phyloP scores from a whole-genome alignment of 2,329 filamentous ascomycete genomes.

The Beauveria rudraprayagi region DNA sequence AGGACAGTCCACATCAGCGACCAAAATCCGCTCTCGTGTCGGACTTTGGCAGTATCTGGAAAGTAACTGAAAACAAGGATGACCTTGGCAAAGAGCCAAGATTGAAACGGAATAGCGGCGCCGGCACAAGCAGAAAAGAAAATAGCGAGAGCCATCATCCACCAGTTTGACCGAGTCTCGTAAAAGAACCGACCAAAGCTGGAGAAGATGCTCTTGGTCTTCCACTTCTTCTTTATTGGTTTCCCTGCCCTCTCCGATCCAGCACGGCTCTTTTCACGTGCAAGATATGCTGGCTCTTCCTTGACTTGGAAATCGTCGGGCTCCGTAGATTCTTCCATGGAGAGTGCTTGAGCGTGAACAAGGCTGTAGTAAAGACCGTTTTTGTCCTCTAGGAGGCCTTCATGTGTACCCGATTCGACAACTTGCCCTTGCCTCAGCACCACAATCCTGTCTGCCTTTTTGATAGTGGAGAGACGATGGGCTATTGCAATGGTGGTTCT shows the following conservation, averaged over 20 bases:
- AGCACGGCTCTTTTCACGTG: conserved; percentile 39
- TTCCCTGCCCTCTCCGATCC: conserved; percentile 24
- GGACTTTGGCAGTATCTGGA: conserved; percentile 23
- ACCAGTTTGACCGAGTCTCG: conserved; percentile 46
- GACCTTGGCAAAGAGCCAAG: conserved; percentile 47
- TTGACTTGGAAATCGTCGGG: conserved; percentile 25
- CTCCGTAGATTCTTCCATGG: conserved; percentile 39
- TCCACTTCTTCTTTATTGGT: conserved; percentile 23
- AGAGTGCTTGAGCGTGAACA: conserved; percentile 55
- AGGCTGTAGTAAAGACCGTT: conserved; percentile 61
- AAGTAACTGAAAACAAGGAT: conserved; percentile 39
- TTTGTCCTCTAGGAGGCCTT: conserved; percentile 54
- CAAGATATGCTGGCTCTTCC: conserved; percentile 33
- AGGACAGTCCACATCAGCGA: conserved; percentile 57
- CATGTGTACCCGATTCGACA: conserved; percentile 68
- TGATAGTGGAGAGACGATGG: conserved; percentile 66
- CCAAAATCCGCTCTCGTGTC: conserved; percentile 49
- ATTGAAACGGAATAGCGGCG: conserved; percentile 41
- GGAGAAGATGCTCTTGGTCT: conserved; percentile 36
- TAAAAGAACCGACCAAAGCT: conserved; percentile 50
- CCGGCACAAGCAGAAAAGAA: conserved; percentile 37
- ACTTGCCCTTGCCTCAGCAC: conserved; percentile 65
- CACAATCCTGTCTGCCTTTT: conserved; percentile 69
- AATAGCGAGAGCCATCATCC: conserved; percentile 44
- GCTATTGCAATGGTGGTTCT: conserved; percentile 68